A percentile compares a stretch with the other conserved stretches of the same genome.
Conservation (phyloP, 306 rosid species). For the Castanea crenata region DNA sequence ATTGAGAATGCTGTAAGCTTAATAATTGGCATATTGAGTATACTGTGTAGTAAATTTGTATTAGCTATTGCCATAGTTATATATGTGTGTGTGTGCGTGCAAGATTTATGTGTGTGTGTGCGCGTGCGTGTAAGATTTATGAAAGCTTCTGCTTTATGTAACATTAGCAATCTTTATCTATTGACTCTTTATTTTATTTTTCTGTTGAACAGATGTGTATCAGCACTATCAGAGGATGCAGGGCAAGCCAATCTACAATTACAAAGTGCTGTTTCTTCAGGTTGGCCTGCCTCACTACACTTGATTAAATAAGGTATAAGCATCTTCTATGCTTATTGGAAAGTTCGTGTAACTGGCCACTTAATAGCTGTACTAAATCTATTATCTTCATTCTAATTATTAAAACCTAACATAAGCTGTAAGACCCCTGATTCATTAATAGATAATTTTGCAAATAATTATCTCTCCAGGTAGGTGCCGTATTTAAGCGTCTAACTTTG, state of each 20-base stretch:
- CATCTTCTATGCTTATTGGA: slow-evolving; percentile 13
- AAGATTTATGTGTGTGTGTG: not conserved
- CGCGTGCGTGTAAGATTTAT: not conserved
- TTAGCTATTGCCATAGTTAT: not conserved
- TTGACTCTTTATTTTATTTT: not conserved
- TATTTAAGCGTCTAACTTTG: too few relatives aligned
- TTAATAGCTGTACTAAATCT: too few relatives aligned
- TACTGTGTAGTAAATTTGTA: not conserved
- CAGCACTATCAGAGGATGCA: slow-evolving; percentile 67
- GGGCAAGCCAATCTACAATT: slow-evolving; percentile 58
- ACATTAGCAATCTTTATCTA: not conserved
- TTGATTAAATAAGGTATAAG: slow-evolving; percentile 79
- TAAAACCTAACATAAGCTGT: too few relatives aligned
- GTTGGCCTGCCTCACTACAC: slow-evolving; percentile 91
- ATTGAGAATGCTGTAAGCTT: not conserved
- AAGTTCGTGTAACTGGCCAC: not conserved
- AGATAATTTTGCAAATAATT: too few relatives aligned
- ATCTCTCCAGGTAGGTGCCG: too few relatives aligned
- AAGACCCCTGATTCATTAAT: too few relatives aligned
- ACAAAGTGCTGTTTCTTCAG: slow-evolving; percentile 63
- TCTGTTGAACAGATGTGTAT: slow-evolving; percentile 63
- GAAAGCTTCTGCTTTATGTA: slow-evolving; percentile 7
- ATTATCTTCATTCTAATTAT: too few relatives aligned
- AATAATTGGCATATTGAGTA: too few relatives aligned
- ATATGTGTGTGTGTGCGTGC: not conserved